A percentile compares a stretch with the other conserved stretches of the same genome.
Conservation (phyloP, 2,329 filamentous ascomycete genomes). For the Fusarium sp. region DNA sequence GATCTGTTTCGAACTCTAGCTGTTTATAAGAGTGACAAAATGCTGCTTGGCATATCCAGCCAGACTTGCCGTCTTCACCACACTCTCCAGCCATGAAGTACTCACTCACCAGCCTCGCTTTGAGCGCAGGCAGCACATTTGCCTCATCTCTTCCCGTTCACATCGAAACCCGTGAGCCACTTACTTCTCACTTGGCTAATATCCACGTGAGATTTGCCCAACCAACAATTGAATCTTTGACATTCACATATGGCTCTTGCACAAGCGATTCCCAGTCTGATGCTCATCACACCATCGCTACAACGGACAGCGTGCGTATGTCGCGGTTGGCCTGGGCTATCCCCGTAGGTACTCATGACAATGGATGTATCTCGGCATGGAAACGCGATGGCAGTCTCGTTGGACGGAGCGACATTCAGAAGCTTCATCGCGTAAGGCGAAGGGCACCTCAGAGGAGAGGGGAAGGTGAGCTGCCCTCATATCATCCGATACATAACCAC, state of each 20-base stretch:
- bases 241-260: constrained; percentile 9
- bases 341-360: not conserved
- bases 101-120: not conserved
- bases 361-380: constrained; percentile 9
- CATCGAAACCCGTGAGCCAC: not conserved
- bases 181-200: constrained; percentile 16
- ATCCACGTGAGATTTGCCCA: not conserved
- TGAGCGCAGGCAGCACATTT: not conserved
- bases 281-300: constrained; percentile 12
- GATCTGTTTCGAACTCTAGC: too few relatives aligned
- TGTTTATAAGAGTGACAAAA: not conserved
- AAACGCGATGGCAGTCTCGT: not conserved
- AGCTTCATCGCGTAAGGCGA: not conserved
- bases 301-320: not conserved
- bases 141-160: not conserved
- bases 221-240: not conserved
- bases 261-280: not conserved
- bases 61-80: not conserved
- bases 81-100: not conserved
- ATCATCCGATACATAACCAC: too few relatives aligned
- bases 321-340: constrained; percentile 15
- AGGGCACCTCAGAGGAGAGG: not conserved
- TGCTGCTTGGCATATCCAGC: rapidly evolving
- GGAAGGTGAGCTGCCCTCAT: not conserved
- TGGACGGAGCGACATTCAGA: not conserved